Evolutionary conservation across 169 alveolate genomes (phyloP).

Genomic region (Theileria parva): DNA sequence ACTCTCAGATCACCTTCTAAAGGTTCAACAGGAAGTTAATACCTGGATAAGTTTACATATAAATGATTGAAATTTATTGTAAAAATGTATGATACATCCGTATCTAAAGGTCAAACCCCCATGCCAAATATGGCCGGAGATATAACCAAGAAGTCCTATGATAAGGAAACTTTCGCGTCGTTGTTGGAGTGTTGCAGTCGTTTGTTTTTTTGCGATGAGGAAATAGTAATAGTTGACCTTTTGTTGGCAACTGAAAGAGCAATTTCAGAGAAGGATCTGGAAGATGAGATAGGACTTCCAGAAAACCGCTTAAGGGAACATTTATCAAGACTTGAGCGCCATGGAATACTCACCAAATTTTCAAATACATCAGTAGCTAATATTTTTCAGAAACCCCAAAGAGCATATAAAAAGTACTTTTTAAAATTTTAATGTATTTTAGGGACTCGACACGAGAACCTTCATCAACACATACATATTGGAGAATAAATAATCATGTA

Average conservation of each 20-base stretch:
- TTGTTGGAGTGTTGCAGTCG: conserved; percentile 66
- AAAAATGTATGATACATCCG: conserved; percentile 8
- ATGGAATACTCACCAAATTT: conserved; percentile 53
- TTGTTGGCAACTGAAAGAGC: conserved; percentile 69
- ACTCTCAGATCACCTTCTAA: conserved; percentile 40
- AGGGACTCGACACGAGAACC: conserved; percentile 42
- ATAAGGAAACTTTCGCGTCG: conserved; percentile 65
- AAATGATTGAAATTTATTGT: conserved; percentile 8
- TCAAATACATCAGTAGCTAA: conserved; percentile 22
- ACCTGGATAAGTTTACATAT: conserved; percentile 54
- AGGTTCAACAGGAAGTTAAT: conserved; percentile 59
- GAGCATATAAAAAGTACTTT: conserved; percentile 41
- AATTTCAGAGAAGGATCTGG: conserved; percentile 68
- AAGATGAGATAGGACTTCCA: conserved; percentile 63
- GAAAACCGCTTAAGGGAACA: conserved; percentile 65
- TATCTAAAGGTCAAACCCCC: conserved; percentile 10
- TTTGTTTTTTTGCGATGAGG: conserved; percentile 74
- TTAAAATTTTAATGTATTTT: conserved; percentile 4
- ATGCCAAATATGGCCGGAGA: conserved; percentile 44
- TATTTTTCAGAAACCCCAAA: conserved; percentile 31
- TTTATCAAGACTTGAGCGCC: conserved; percentile 59
- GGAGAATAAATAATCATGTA: conserved; percentile 69
- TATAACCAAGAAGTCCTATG: conserved; percentile 62
- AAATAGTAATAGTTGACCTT: conserved; percentile 69
- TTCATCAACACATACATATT: conserved; percentile 40